Base-by-base conservation (phyloP, 495 filamentous ascomycete genomes). In the Neurospora sp. region DNA sequence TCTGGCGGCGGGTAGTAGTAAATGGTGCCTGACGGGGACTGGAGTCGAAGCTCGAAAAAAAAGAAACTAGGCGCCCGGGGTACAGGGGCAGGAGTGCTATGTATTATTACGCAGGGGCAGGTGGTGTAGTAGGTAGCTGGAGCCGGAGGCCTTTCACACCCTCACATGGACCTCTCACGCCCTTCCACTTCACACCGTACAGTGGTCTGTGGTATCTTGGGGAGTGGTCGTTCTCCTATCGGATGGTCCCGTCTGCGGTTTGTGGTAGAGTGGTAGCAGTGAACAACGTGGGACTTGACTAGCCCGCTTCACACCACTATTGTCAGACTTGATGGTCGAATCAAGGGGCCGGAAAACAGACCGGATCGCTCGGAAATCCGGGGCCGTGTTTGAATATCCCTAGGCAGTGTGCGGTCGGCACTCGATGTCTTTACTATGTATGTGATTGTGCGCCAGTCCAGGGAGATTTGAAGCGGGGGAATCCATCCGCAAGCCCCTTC, bases 301-400 rank as follows among this genome's bases (percentile, higher is more conserved):
- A 35, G 23, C 23, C 54, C 54, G 54, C 54, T 37, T 66, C 54
- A 66, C 54, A 66, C 54, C 27, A 66, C 54, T 35, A 35, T 66
- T 35, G 54, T 66, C 54, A 66, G 31, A 66, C 54, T 37, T 66
- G 2, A 35, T 14, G 35, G 72, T 77, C 77, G 71, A 77, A 78
- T 77, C 72, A 80, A 75, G 73, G 44, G 72, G 38, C 39, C 39
- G 71, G 39, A 71, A 70, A 59, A 35, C 27, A 66, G 54, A 48
- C 73, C 72, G 77, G 75, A 72, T 72, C 40, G 6, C 44, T 72
- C 77, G 73, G 75, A 42, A 74, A 42, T 74, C 42, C 20, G 69
- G 73, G 78, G 77, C 76, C 77, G 79, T 77, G 79, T 66, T 35
- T 35, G 54, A 4, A 16, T 62, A 35, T 62, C 6, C 54, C 20